A percentile compares a stretch with the other conserved stretches of the same genome.
phyloP scores from a whole-genome alignment of 2,329 filamentous ascomycete genomes.

The Madurella fahalii region DNA sequence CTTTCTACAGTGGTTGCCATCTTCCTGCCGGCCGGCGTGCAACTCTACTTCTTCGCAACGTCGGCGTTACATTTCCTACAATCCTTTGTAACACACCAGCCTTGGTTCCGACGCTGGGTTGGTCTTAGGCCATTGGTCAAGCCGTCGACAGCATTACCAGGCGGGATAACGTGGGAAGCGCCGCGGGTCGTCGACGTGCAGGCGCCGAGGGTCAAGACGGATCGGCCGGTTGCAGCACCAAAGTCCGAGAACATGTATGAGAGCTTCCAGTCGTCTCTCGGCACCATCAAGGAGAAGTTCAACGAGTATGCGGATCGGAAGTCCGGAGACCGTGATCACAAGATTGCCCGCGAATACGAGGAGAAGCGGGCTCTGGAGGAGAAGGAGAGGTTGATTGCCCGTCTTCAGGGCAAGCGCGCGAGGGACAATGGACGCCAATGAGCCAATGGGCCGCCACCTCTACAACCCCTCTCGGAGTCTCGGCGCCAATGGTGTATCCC shows the following conservation, averaged over 20 bases:
- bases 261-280: slow-evolving; percentile 18
- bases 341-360: slow-evolving; percentile 30
- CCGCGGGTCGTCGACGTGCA: slow-evolving; percentile 30
- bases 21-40: slow-evolving; percentile 46
- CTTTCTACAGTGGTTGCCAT: slow-evolving; percentile 42
- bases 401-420: slow-evolving; percentile 13
- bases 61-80: slow-evolving; percentile 39
- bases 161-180: slow-evolving; percentile 27
- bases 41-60: slow-evolving; percentile 57
- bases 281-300: slow-evolving; percentile 20
- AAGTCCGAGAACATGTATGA: slow-evolving; percentile 12
- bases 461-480: slow-evolving; percentile 1
- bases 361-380: slow-evolving; percentile 27
- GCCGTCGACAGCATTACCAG: neutral
- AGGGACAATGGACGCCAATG: slow-evolving; percentile 10
- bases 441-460: neutral
- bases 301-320: slow-evolving; percentile 14
- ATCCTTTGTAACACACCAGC: slow-evolving; percentile 40
- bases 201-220: slow-evolving; percentile 14
- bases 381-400: slow-evolving; percentile 21
- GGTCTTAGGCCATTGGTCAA: slow-evolving; percentile 35
- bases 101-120: slow-evolving; percentile 35
- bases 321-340: slow-evolving; percentile 3
- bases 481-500: slow-evolving; percentile 1
- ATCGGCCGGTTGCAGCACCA: neutral